Base-by-base conservation (phyloP, 2,329 filamentous ascomycete genomes). In the Diplodia mutila region DNA sequence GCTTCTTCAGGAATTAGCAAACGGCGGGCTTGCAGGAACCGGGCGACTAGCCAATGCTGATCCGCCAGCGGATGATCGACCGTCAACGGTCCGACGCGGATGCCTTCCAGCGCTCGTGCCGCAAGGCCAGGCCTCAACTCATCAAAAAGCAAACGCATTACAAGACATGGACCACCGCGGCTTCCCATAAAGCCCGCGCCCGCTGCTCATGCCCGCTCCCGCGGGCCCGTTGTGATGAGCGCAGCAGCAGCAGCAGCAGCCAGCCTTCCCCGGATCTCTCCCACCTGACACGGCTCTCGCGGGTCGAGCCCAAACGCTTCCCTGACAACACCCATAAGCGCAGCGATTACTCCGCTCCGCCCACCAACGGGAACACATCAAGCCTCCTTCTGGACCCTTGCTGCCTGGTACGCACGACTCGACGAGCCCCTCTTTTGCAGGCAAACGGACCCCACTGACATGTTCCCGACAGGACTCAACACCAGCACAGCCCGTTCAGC, bases 41-140 rank as follows among this genome's bases (percentile, higher is more conserved):
- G 27, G n/a, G 11, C 46, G 59, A 51, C 59, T 51, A 48, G 46
- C 59, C 59, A 63, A 63, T 63, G 59, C 59, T 49, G 59, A 63
- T 63, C 59, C 42, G 59, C 59, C 59, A 63, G 59, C 59, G 59
- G 59, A 63, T 63, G 59, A 63, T 63, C 59, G 59, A 63, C 59
- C 59, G 23, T 63, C 59, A 63, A 63, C 59, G 59, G 59, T 37
- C 59, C 59, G 59, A 63, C 59, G 59, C 59, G 59, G 59, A 63
- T 63, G 59, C 59, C 59, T 63, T 39, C 57, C 46, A 63, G n/a
- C 59, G 59, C 59, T 48, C 59, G 46, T 51, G 21, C 27, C 59
- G 42, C 42, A 16, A 29, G 23, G n/a, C 55, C 37, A 49, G 42
- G 42, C 57, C 39, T 48, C 42, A 49, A 61, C 57, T 63, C 59